A percentile compares a stretch with the other conserved stretches of the same genome.
These are phyloP conservation scores for Narthecium ossifragum DNA, from an alignment of 106 monocot genomes.

Conservation along the genomic window DNA sequence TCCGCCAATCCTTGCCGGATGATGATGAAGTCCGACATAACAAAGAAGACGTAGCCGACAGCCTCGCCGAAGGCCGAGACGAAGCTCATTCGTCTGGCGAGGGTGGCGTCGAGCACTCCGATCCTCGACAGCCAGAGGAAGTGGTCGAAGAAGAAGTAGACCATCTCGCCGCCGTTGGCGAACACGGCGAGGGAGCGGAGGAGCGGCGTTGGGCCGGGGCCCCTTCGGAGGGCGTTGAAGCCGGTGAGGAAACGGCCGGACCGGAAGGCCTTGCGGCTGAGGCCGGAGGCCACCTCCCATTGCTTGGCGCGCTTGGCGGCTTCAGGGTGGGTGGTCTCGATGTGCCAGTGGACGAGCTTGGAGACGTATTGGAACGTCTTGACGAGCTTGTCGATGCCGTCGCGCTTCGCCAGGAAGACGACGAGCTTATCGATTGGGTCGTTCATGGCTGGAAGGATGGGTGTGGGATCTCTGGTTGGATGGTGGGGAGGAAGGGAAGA, in stretches of 20 bases:
- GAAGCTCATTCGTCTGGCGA: constrained; percentile 72
- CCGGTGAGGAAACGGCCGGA: constrained; percentile 91
- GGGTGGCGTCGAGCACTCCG: constrained; percentile 48
- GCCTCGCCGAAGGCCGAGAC: constrained; percentile 88
- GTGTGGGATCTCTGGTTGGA: background rate
- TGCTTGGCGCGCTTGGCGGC: constrained; percentile 56
- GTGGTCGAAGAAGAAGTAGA: constrained; percentile 99
- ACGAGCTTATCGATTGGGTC: constrained; percentile 98
- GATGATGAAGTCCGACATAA: constrained; percentile 55
- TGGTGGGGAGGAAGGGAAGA: background rate
- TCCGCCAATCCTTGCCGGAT: constrained; percentile 43
- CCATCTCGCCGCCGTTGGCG: constrained; percentile 94
- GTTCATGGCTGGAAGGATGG: constrained; percentile 16
- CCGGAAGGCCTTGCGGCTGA: constrained; percentile 96
- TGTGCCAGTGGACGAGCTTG: constrained; percentile 68
- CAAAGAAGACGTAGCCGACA: constrained; percentile 81
- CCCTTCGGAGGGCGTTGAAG: constrained; percentile 72
- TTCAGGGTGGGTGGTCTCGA: constrained; percentile 29
- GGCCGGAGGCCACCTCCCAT: constrained; percentile 80
- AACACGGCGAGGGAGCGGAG: constrained; percentile 50
- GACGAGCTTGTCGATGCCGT: constrained; percentile 98
- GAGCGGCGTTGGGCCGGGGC: constrained; percentile 31
- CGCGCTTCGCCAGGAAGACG: constrained; percentile 98
- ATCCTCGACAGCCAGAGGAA: constrained; percentile 69
- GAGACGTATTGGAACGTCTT: constrained; percentile 99